Percentiles rank a stretch among this genome's conserved stretches.
These are phyloP conservation scores for Exophiala oligosperma DNA, from an alignment of 2,329 filamentous ascomycete genomes.

Conservation along the genomic window DNA sequence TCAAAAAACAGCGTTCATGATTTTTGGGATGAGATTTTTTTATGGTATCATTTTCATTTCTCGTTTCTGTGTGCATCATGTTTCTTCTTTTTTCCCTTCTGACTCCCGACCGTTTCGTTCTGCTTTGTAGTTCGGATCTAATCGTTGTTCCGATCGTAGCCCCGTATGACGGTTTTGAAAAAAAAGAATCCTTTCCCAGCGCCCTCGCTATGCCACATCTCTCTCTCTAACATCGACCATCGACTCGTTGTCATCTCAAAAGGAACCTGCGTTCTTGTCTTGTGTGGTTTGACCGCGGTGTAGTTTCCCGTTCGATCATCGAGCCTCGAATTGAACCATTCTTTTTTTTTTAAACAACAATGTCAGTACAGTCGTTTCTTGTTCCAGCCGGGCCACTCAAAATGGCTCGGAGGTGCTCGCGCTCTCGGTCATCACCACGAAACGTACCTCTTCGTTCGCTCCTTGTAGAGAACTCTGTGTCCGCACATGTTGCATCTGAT, in stretches of 20 bases:
- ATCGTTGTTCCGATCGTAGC: not conserved
- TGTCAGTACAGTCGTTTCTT: constrained; percentile 2
- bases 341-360: constrained; percentile 47
- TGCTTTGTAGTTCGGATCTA: not conserved
- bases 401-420: too few relatives aligned
- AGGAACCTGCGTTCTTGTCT: too few relatives aligned
- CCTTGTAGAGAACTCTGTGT: constrained; percentile 94
- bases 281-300: too few relatives aligned
- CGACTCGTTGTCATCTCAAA: not conserved
- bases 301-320: constrained; percentile 49
- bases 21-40: too few relatives aligned
- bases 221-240: not conserved
- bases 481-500: constrained; percentile 92
- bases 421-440: too few relatives aligned
- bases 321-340: constrained; percentile 98
- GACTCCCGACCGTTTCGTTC: not conserved
- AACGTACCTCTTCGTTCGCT: constrained; percentile 84
- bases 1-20: too few relatives aligned
- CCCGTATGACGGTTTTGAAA: not conserved
- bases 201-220: constrained; percentile 7
- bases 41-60: not conserved
- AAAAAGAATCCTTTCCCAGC: not conserved
- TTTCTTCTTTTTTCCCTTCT: not conserved
- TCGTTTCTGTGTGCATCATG: not conserved
- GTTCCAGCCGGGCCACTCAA: too few relatives aligned